Evolutionary conservation across 176 grass and related monocot genomes (phyloP), one percentile per base, ranked within the genome.

Genomic region (Bromus sterilis): DNA sequence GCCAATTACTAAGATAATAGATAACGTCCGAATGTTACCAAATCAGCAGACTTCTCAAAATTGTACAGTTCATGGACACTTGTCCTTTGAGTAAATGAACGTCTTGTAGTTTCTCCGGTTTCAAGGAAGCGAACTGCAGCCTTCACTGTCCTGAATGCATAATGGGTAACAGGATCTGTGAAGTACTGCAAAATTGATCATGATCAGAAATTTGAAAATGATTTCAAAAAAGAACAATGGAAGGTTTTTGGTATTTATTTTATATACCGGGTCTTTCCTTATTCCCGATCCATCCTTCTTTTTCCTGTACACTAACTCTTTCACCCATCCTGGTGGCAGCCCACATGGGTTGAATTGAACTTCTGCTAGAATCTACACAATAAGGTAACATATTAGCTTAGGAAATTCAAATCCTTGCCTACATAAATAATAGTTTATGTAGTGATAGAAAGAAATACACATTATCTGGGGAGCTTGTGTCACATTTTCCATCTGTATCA

Each of bases 31-130:
- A 56, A 56, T 53, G 46, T 79, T 63, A 90, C 84, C 88, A 90
- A 10, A 29, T 90, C 55, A n/a, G 80, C n/a, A 34, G 21, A 68
- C 21, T 61, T 83, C 39, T 83, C 75, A 66, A 90, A 82, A 56
- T 80, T 78, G 76, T 90, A 90, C 15, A 83, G 9, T 18, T 86
- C 88, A 63, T 86, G 58, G n/a, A 86, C 69, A 83, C 75, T 83
- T 63, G 55, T 79, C 39, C 33, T 72, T 53, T 71, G 84, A 79
- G 78, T 69, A 83, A 75, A 80, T 7, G 80, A 37, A 73, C 28
- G 59, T 58, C 23, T 80, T 12, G 84, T 70, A 51, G 64, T 11
- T 41, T 84, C 32, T 69, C 89, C 89, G 9, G 80, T 80, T 39
- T 87, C 75, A 62, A 86, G 16, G 56, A 63, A 90, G 75, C 30